Base-by-base conservation (phyloP, 1,139 yeast species). In the Geotrichum klebahnii region DNA sequence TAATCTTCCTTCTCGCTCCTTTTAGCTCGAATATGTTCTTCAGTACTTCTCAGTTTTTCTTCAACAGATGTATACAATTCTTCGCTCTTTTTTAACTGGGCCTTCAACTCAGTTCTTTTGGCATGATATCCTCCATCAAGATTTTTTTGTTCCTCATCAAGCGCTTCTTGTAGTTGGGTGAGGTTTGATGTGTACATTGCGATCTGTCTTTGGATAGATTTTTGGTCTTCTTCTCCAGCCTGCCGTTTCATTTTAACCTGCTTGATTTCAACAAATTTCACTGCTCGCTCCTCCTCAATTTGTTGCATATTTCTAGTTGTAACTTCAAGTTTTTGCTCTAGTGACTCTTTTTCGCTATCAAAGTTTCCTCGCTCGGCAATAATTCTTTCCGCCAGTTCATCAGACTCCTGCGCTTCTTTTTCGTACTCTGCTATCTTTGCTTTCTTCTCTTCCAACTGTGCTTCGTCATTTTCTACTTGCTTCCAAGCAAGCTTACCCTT, bases 1-100 rank as follows among this genome's bases (percentile, higher is more conserved):
- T 60, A 53, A 12, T 46, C 55, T 33, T 58, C 55, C 34, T 56
- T 53, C 35, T 56, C 55, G 12, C 14, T 31, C 12, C 53, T 36
- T 5, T 29, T 10, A 20, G 26, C 37, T n/a, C 16, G 26, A 40
- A 44, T 23, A 5, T 31, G 39, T 2, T 4, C 17, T 6, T 33
- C 24, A 20, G 38, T n/a, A 5, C 22, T 22, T 20, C 34, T n/a
- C 17, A 49, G 32, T 35, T 37, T 8, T 32, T 24, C 23, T 24
- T 31, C 32, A 16, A 44, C 37, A 1, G 44, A 23, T n/a, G 37
- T 32, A 5, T 24, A 28, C n/a, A 23, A 35, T 5, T 28, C 19
- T 8, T 24, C 22, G 8, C n/a, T 10, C 16, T 33, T 17, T 10
- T 28, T 40, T 20, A 44, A 23, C 10, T 39, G 31, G 14, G n/a